Conservation (phyloP, 2,329 filamentous ascomycete species). For the Orbilia javanica region DNA sequence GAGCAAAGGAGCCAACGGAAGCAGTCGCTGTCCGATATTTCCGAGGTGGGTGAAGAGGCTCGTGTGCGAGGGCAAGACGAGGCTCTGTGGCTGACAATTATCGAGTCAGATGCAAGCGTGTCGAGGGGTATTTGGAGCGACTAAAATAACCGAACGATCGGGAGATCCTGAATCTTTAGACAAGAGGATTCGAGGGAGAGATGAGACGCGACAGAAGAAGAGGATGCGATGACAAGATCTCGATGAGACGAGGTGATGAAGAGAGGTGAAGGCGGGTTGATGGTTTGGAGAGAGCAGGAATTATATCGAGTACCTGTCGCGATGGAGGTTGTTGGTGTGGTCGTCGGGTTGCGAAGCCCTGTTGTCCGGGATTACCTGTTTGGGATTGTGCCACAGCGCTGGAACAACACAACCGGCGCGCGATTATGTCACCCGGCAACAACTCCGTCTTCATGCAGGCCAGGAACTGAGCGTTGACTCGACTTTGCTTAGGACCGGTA, state of each 20-base stretch:
- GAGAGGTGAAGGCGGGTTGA: not conserved
- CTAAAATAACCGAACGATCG: conserved; percentile 32
- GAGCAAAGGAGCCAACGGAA: not conserved
- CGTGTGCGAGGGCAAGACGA: not conserved
- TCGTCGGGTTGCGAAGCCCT: conserved; percentile 52
- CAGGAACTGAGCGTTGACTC: no score
- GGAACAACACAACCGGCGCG: conserved; percentile 32
- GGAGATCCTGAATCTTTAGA: conserved; percentile 26
- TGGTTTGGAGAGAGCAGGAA: conserved; percentile 19
- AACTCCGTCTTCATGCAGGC: no score
- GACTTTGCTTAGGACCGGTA: no score
- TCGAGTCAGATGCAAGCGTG: conserved; percentile 40
- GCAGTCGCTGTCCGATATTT: not conserved
- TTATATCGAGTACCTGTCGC: conserved; percentile 51
- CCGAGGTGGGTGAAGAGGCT: not conserved
- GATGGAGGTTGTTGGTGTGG: conserved; percentile 57
- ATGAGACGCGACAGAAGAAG: not conserved
- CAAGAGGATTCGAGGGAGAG: not conserved
- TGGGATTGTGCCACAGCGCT: conserved; percentile 45
- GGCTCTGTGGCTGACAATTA: conserved; percentile 33
- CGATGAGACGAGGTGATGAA: not conserved
- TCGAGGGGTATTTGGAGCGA: conserved; percentile 44
- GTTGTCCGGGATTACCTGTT: conserved; percentile 56
- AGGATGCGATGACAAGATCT: conserved; percentile 3
- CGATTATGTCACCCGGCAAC: not conserved